These are phyloP conservation scores for Wickerhamomyces chambardii DNA, from an alignment of 805 yeast genomes.

Conservation along the genomic window DNA sequence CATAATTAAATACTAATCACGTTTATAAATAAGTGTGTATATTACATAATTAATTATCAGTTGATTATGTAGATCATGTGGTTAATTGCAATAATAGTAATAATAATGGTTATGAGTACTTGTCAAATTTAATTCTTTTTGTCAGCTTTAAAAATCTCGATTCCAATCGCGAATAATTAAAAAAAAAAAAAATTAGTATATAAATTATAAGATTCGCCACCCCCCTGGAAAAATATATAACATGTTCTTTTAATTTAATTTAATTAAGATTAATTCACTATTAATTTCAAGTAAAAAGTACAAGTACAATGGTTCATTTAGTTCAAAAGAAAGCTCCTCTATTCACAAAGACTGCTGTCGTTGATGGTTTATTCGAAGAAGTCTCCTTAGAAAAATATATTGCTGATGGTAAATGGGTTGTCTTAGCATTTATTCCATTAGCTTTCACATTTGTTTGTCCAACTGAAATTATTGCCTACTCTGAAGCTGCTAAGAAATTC, in stretches of 20 bases:
- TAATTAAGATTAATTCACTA: background rate
- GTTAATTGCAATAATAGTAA: too few species aligned
- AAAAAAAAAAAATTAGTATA: background rate
- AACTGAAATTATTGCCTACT: conserved; percentile 98
- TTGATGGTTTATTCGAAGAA: conserved; percentile 95
- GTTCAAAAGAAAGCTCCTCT: conserved; percentile 96
- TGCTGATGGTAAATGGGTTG: conserved; percentile 89
- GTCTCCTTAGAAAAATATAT: conserved; percentile 83
- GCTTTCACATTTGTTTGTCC: conserved; percentile 99
- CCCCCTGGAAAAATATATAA: background rate
- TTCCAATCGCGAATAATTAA: too few species aligned
- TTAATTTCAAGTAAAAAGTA: too few species aligned
- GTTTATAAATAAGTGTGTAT: too few species aligned
- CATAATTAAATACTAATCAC: too few species aligned
- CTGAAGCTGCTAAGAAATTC: conserved; percentile 90
- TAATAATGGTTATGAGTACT: too few species aligned
- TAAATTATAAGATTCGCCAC: background rate
- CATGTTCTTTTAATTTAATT: too few species aligned
- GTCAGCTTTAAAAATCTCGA: too few species aligned
- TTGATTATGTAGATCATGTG: too few species aligned
- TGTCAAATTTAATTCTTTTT: too few species aligned
- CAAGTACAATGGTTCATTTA: conserved; percentile 65
- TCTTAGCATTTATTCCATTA: conserved; percentile 94
- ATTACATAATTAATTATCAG: too few species aligned
- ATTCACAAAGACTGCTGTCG: conserved; percentile 95